These are phyloP conservation scores for Sphaerostilbella broomeana DNA, from an alignment of 2,329 filamentous ascomycete genomes.

Conservation along the genomic window DNA sequence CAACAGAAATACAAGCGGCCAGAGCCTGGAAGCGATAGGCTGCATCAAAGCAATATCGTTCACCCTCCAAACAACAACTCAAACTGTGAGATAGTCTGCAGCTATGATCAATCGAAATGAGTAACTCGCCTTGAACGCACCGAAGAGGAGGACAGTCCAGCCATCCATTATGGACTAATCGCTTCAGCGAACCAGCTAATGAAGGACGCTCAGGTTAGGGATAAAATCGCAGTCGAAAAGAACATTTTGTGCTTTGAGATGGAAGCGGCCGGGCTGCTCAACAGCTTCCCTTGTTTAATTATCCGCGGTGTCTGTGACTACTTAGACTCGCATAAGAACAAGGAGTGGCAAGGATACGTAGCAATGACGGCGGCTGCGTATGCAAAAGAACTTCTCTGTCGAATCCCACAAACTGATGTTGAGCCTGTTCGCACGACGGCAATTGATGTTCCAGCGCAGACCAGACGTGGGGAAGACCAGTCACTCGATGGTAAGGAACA, in stretches of 20 bases:
- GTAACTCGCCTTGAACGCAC: background rate
- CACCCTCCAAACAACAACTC: slow-evolving; percentile 1
- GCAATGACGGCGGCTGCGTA: slow-evolving; percentile 25
- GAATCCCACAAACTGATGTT: slow-evolving; percentile 10
- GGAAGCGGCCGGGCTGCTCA: slow-evolving; percentile 27
- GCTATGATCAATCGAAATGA: background rate
- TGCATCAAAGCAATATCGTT: slow-evolving; percentile 9
- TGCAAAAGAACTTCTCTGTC: slow-evolving; percentile 20
- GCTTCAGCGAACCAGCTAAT: slow-evolving; percentile 15
- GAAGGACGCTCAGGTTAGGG: slow-evolving; percentile 15
- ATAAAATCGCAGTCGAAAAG: slow-evolving; percentile 4
- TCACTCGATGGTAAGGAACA: too few relatives aligned
- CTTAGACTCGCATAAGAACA: slow-evolving; percentile 27
- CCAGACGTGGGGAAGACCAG: too few relatives aligned
- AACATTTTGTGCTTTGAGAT: slow-evolving; percentile 21
- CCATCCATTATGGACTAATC: slow-evolving; percentile 18
- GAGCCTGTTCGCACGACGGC: too few relatives aligned
- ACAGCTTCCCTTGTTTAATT: slow-evolving; percentile 25
- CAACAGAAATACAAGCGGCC: slow-evolving; percentile 11
- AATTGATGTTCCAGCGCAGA: too few relatives aligned
- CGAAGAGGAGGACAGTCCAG: slow-evolving; percentile 3
- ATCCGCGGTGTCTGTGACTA: slow-evolving; percentile 33
- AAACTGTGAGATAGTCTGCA: background rate
- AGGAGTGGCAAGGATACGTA: slow-evolving; percentile 25
- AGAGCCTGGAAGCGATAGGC: slow-evolving; percentile 3